These are phyloP conservation scores for Boletus bicolor DNA, from an alignment of 768 basidiomycete genomes.

Conservation along the genomic window DNA sequence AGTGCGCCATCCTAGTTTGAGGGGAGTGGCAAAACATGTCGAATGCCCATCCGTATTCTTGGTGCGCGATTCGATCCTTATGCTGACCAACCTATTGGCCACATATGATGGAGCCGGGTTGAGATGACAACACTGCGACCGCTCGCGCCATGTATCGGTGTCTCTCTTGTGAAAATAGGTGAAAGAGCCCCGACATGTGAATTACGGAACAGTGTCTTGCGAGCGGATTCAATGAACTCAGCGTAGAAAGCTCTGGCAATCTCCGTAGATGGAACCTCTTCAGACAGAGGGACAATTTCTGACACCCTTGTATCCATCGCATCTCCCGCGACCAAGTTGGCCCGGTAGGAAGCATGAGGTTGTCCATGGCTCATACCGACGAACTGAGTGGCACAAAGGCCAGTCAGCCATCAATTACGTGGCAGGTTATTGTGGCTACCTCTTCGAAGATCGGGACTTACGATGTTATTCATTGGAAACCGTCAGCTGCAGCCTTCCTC, in stretches of 20 bases:
- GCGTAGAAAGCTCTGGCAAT: too few relatives aligned
- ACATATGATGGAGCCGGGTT: neutral
- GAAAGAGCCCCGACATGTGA: neutral
- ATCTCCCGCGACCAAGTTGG: neutral
- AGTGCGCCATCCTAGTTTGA: too few relatives aligned
- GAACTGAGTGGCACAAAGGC: too few relatives aligned
- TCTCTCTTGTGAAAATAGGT: neutral
- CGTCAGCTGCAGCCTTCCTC: too few relatives aligned
- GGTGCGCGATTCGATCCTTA: neutral
- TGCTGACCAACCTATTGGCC: neutral
- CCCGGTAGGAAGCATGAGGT: neutral
- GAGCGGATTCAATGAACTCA: neutral
- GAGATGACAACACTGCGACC: neutral
- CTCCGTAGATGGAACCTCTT: neutral
- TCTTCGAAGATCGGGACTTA: too few relatives aligned
- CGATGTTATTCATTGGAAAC: too few relatives aligned
- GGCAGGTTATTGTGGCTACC: too few relatives aligned
- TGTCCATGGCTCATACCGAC: neutral
- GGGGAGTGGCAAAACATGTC: neutral
- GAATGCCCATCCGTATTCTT: neutral
- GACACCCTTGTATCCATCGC: neutral
- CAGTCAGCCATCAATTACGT: too few relatives aligned
- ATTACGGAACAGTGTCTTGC: neutral
- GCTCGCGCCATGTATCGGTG: neutral
- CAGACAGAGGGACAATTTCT: neutral